A percentile compares a stretch with the other conserved stretches of the same genome.
These are phyloP conservation scores for Termitomyces sp. DNA, from an alignment of 768 basidiomycete species.

Conservation along the genomic window DNA sequence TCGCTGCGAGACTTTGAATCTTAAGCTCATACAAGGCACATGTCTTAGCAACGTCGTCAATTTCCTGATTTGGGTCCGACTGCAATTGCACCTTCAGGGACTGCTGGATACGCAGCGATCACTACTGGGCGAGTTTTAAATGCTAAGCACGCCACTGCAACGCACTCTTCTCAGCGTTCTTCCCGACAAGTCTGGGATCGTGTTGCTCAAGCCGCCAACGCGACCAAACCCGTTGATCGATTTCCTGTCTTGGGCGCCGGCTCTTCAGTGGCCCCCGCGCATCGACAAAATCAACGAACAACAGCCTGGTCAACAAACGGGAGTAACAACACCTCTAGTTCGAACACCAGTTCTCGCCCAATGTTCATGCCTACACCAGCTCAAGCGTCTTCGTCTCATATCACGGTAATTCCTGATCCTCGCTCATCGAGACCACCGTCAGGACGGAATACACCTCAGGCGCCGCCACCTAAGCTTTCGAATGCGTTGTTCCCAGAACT, in stretches of 20 bases:
- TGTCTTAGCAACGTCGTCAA: slow-evolving; percentile 67
- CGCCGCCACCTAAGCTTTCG: slow-evolving; percentile 43
- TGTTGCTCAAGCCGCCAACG: slow-evolving; percentile 73
- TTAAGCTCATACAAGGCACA: not conserved
- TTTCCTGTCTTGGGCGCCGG: slow-evolving; percentile 28
- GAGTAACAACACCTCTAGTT: slow-evolving; percentile 15
- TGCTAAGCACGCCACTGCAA: slow-evolving; percentile 69
- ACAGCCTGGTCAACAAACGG: slow-evolving; percentile 56
- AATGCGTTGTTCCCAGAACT: slow-evolving; percentile 65
- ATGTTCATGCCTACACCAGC: slow-evolving; percentile 19
- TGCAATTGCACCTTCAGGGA: slow-evolving; percentile 32
- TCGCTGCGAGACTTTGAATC: not conserved
- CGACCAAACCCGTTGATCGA: slow-evolving; percentile 21
- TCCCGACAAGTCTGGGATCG: slow-evolving; percentile 79
- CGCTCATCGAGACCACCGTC: slow-evolving; percentile 10
- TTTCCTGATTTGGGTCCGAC: slow-evolving; percentile 73
- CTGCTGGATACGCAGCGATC: slow-evolving; percentile 67
- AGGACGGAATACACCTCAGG: slow-evolving; percentile 11
- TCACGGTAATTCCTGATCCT: slow-evolving; percentile 16
- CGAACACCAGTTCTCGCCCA: slow-evolving; percentile 7
- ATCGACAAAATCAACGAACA: slow-evolving; percentile 41
- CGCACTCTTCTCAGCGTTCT: slow-evolving; percentile 47
- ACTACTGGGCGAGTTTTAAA: slow-evolving; percentile 79
- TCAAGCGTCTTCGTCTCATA: slow-evolving; percentile 17
- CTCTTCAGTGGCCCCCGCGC: slow-evolving; percentile 20